phyloP scores from a whole-genome alignment of 1,284 basidiomycete species.

The Tetrapyrgos nigripes region DNA sequence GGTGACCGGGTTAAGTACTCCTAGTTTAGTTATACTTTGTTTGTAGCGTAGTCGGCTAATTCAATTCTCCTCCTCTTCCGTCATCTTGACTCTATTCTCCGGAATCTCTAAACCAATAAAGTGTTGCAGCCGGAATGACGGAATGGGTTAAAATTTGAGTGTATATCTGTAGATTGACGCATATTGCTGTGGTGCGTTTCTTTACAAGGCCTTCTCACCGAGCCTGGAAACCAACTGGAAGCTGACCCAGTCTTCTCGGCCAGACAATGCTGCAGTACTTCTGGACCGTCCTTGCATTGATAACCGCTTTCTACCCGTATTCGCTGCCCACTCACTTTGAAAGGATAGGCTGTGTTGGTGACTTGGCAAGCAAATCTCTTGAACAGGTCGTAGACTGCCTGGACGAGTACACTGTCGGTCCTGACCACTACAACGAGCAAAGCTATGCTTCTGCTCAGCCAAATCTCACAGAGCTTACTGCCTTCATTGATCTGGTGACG shows the following conservation, averaged over 20 bases:
- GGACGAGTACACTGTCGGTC: slow-evolving; percentile 37
- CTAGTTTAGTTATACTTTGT: too few species aligned
- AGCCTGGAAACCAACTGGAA: too few species aligned
- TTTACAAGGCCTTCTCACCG: too few species aligned
- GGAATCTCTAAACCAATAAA: too few species aligned
- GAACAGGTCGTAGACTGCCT: slow-evolving; percentile 16
- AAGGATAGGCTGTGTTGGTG: not conserved
- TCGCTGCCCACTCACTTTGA: not conserved
- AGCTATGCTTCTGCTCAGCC: slow-evolving; percentile 46
- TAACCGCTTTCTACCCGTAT: not conserved
- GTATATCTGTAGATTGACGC: too few species aligned
- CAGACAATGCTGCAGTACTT: not conserved
- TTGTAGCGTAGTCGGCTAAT: too few species aligned
- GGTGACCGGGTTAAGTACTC: too few species aligned
- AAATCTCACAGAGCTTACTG: slow-evolving; percentile 29
- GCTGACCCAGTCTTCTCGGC: not conserved
- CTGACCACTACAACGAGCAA: slow-evolving; percentile 34
- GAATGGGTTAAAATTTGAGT: too few species aligned
- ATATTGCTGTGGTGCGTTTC: too few species aligned
- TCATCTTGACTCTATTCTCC: too few species aligned
- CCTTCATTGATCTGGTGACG: slow-evolving; percentile 36
- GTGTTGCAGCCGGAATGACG: too few species aligned
- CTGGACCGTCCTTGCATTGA: not conserved
- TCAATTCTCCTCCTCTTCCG: too few species aligned
- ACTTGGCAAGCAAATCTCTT: slow-evolving; percentile 1